These are phyloP conservation scores for Pinus taeda DNA, from an alignment of 75 land plant species.

Conservation along the genomic window DNA sequence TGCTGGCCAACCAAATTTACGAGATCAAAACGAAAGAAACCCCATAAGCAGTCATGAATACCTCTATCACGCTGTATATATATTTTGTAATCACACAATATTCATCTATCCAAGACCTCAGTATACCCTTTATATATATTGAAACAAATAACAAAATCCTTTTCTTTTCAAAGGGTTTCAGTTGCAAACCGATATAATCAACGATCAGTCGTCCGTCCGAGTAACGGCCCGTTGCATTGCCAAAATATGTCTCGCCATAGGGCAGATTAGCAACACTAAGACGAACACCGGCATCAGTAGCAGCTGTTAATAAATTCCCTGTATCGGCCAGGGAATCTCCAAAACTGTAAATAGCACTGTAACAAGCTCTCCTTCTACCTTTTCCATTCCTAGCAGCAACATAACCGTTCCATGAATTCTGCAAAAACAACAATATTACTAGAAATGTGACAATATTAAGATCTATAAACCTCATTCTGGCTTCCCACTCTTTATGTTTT, in stretches of 20 bases:
- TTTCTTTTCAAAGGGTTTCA: no score
- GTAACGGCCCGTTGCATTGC: slow-evolving; percentile 2
- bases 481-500: no score
- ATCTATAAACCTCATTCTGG: no score
- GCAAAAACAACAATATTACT: no score
- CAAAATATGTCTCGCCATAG: neutral
- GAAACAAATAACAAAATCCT: neutral
- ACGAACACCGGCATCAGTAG: no score
- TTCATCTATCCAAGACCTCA: neutral
- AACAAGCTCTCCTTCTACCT: neutral
- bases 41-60: neutral
- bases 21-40: no score
- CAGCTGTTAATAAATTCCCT: no score
- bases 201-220: slow-evolving; percentile 13
- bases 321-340: neutral
- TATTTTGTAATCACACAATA: no score
- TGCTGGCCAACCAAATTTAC: neutral
- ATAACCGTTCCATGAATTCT: no score
- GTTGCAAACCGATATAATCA: neutral
- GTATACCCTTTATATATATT: neutral
- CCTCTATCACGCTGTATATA: neutral
- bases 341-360: neutral
- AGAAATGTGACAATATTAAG: no score
- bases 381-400: no score
- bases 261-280: neutral